Base-by-base conservation (phyloP, 2,329 filamentous ascomycete genomes). In the Colletotrichum sidae region DNA sequence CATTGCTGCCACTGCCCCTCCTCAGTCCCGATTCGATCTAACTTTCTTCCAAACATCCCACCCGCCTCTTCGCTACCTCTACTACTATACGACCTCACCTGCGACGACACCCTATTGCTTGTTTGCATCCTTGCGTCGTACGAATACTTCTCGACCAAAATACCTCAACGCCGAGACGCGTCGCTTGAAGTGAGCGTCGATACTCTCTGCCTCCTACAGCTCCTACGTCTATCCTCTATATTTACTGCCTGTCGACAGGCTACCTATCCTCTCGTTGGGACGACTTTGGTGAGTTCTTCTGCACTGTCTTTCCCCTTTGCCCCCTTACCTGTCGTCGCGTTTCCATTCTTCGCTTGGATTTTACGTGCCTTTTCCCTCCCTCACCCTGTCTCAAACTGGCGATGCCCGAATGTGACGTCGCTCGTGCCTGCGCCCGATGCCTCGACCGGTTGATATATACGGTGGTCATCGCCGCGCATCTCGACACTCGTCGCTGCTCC, bases 251-350 rank as follows among this genome's bases (percentile, higher is more conserved):
- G 52, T 53, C 58, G 58, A 66, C 60, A 38, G 52, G 42, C 35
- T 37, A 17, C 25, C 37, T 38, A 9, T 54, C 13, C 39, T 8
- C 35, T 38, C 44, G 41, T 44, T 46, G 59, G 59, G 51, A 63
- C 63, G 37, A 49, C 53, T 57, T 66, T 17, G 58, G 63, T 66
- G 59, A 57, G 63, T 63, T 45, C 11, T 12, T 34, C 13, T 35
- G 37, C 39, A 38, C 38, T 7, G n/a, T 47, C 8, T 34, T 25
- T 57, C 34, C 34, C 57, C 50, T 54, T 33, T 10, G 15, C 35
- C 54, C 13, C 47, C 9, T 46, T 10, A 49, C 37, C 42, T 15
- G 58, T 56, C 37, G 25, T 39, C 50, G n/a, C 42, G 8, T 17
- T 50, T 38, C 25, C 44, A 51, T 42, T 25, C 2, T 9, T n/a